A percentile compares a stretch with the other conserved stretches of the same genome.
Evolutionary conservation across 2,329 filamentous ascomycete genomes (phyloP).

Genomic region (Cladosporium sp.): DNA sequence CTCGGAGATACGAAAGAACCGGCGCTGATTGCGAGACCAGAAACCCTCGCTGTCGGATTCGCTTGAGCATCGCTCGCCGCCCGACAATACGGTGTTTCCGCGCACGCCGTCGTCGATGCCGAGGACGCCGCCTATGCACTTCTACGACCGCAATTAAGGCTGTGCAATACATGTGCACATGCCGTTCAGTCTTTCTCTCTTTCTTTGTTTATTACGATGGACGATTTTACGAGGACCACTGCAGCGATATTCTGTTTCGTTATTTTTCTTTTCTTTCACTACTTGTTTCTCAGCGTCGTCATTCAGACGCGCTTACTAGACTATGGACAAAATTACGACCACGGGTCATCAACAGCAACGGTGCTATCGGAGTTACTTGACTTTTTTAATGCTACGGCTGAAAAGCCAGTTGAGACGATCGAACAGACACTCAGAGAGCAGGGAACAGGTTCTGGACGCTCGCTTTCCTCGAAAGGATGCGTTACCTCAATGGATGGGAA

Average conservation of each 20-base stretch:
- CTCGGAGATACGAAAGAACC: background rate
- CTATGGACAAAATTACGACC: background rate
- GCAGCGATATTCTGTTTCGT: background rate
- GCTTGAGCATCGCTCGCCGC: conserved; percentile 38
- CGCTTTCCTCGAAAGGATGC: background rate
- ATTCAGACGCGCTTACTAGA: conserved; percentile 1
- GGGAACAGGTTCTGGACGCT: background rate
- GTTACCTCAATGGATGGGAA: background rate
- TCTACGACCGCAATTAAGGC: conserved; percentile 15
- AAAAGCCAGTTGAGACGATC: background rate
- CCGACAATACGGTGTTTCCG: conserved; percentile 35
- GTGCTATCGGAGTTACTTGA: background rate
- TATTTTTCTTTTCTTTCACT: background rate
- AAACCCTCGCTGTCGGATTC: conserved; percentile 74
- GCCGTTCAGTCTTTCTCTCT: no score
- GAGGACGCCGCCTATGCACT: conserved; percentile 54
- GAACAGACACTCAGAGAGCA: background rate
- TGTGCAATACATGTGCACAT: no score
- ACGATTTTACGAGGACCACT: conserved; percentile 3
- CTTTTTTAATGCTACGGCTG: conserved; percentile 3
- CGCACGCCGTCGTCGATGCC: conserved; percentile 72
- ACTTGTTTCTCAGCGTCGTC: conserved; percentile 1
- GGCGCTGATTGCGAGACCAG: conserved; percentile 39
- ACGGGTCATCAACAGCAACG: conserved; percentile 2
- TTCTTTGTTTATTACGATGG: conserved; percentile 2